Evolutionary conservation across 1,139 yeast genomes (phyloP).

Genomic region (Candida labiduridarum): DNA sequence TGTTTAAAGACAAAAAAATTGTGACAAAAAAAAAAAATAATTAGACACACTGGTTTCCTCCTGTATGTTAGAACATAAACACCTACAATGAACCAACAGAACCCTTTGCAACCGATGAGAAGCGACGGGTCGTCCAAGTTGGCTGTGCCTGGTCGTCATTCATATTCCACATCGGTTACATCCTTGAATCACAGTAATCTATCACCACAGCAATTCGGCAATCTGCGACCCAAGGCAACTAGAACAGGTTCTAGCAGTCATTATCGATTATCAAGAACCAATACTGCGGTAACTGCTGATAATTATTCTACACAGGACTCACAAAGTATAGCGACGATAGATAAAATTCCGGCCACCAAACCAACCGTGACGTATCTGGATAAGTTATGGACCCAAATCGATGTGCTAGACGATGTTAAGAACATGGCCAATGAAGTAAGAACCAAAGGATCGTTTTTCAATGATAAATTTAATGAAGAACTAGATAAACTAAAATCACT

Average conservation of each 20-base stretch:
- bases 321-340: constrained; percentile 40
- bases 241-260: constrained; percentile 20
- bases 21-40: neutral
- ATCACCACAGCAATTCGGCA: constrained; percentile 9
- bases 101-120: constrained; percentile 6
- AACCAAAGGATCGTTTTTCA: constrained; percentile 61
- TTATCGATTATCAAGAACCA: constrained; percentile 28
- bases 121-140: constrained; percentile 10
- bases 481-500: constrained; percentile 57
- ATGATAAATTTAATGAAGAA: constrained; percentile 58
- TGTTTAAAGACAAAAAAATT: neutral
- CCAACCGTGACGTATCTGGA: constrained; percentile 68
- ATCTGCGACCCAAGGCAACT: constrained; percentile 4
- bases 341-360: constrained; percentile 47
- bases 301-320: constrained; percentile 20
- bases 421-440: constrained; percentile 61
- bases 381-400: constrained; percentile 85
- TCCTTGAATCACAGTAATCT: constrained; percentile 11
- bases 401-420: constrained; percentile 79
- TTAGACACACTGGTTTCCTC: neutral
- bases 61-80: neutral
- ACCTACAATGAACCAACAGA: neutral
- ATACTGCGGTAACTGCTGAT: constrained; percentile 25
- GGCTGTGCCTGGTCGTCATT: constrained; percentile 16
- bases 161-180: constrained; percentile 16